Evolutionary conservation across 495 filamentous ascomycete species (phyloP), one percentile per base, ranked within the genome.

Genomic region (Aspergillus mulundensis): DNA sequence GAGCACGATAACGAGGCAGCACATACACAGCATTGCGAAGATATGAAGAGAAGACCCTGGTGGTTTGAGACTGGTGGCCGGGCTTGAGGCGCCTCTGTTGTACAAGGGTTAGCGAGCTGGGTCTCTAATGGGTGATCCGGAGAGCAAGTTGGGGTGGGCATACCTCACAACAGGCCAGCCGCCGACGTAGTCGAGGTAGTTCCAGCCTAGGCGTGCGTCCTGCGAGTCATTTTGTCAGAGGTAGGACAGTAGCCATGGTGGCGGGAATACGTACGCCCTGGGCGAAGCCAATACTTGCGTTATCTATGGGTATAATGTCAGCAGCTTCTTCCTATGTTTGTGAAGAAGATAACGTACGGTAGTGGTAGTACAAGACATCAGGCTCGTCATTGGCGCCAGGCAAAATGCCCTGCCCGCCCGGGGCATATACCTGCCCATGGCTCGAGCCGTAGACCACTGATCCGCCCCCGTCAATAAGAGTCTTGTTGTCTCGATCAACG

Each of bases 311-410:
- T 11, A 16, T 0, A 14, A 7, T 21, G 46, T 57, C 23, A 56
- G 42, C 2, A 63, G 32, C 67, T 23, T 18, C 14, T 5, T 20
- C 15, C 25, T 24, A 12, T 11, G 1, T 16, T 14, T 2, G 16
- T 28, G 21, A 39, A 7, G 2, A 50, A 5, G n/a, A 19, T 5
- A 15, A 53, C 50, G 2, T 47, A 72, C 69, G 60, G 43, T 78
- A 79, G 60, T 80, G 77, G 63, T 76, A 79, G 23, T 78, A 81
- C 15, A 80, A 59, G 42, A 79, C 67, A 63, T 79, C 76, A 46
- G 61, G 62, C 7, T 43, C 49, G 3, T 61, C 66, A 30, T 56
- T 62, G 46, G 63, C 70, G 7, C 62, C 68, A 25, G 62, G 25
- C 43, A 80, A 42, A 8, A 75, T 66, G 1, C 74, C 77, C 30